phyloP scores from a whole-genome alignment of 1,284 basidiomycete genomes.

The Leucoagaricus sp. region DNA sequence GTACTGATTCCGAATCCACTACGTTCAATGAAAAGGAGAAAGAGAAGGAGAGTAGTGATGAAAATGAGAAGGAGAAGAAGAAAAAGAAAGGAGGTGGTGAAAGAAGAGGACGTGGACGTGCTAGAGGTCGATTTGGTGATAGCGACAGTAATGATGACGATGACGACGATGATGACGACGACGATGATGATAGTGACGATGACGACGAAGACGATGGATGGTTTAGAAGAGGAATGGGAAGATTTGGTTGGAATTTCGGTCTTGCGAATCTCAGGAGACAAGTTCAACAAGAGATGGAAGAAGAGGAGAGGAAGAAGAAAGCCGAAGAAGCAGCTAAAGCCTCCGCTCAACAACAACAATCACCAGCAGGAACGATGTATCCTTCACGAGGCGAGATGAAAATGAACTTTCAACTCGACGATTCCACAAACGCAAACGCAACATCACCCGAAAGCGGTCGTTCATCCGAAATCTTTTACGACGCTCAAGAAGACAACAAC shows the following conservation, averaged over 20 bases:
- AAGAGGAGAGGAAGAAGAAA: conserved; percentile 8
- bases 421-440: conserved; percentile 18
- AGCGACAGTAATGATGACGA: conserved; percentile 25
- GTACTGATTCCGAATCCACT: conserved; percentile 6
- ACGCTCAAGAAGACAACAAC: conserved; percentile 31
- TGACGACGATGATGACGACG: conserved; percentile 23
- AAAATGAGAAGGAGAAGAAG: conserved; percentile 27
- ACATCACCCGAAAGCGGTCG: conserved; percentile 24
- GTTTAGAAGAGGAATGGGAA: conserved; percentile 44
- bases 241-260: conserved; percentile 32
- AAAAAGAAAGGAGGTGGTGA: conserved; percentile 22
- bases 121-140: conserved; percentile 15
- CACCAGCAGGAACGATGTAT: too few relatives aligned
- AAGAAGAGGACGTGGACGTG: background rate
- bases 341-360: conserved; percentile 4
- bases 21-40: too few relatives aligned
- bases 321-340: conserved; percentile 18
- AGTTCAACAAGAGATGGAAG: background rate
- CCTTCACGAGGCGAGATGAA: conserved; percentile 34
- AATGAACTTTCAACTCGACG: conserved; percentile 33
- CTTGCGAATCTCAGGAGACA: conserved; percentile 16
- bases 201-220: conserved; percentile 39
- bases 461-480: conserved; percentile 23
- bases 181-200: conserved; percentile 24
- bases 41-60: conserved; percentile 1